Evolutionary conservation across 371 early-diverging fungal species (phyloP).

Genomic region (Mortierella sp.): DNA sequence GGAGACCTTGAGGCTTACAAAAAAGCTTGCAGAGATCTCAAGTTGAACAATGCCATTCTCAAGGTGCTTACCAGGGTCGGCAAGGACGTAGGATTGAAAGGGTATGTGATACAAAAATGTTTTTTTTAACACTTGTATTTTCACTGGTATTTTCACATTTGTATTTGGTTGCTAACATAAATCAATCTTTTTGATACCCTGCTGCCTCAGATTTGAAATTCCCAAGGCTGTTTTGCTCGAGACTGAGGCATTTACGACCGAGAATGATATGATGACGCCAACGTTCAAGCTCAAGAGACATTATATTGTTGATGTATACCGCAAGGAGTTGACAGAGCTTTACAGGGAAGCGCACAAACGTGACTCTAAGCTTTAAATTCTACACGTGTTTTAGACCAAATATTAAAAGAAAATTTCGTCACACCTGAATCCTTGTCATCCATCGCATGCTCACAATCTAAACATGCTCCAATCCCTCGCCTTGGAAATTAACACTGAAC

Average conservation of each 20-base stretch:
- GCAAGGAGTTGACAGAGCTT: conserved; percentile 34
- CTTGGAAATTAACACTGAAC: too few relatives aligned
- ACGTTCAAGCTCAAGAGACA: conserved; percentile 75
- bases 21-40: conserved; percentile 66
- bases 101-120: too few relatives aligned
- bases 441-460: too few relatives aligned
- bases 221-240: conserved; percentile 63
- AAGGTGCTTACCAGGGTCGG: conserved; percentile 34
- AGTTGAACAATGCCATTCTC: conserved; percentile 54
- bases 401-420: too few relatives aligned
- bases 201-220: conserved; percentile 67
- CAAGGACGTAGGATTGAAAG: conserved; percentile 31
- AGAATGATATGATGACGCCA: conserved; percentile 68
- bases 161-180: too few relatives aligned
- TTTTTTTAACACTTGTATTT: too few relatives aligned
- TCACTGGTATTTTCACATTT: too few relatives aligned
- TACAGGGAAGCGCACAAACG: conserved; percentile 33
- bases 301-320: conserved; percentile 41
- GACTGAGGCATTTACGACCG: conserved; percentile 63
- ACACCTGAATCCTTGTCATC: too few relatives aligned
- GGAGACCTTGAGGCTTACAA: conserved; percentile 44
- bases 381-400: too few relatives aligned
- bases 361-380: conserved; percentile 46
- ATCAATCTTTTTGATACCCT: too few relatives aligned
- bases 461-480: too few relatives aligned